Conservation (phyloP, 1,284 basidiomycete genomes). For the Ustilago loliicola region DNA sequence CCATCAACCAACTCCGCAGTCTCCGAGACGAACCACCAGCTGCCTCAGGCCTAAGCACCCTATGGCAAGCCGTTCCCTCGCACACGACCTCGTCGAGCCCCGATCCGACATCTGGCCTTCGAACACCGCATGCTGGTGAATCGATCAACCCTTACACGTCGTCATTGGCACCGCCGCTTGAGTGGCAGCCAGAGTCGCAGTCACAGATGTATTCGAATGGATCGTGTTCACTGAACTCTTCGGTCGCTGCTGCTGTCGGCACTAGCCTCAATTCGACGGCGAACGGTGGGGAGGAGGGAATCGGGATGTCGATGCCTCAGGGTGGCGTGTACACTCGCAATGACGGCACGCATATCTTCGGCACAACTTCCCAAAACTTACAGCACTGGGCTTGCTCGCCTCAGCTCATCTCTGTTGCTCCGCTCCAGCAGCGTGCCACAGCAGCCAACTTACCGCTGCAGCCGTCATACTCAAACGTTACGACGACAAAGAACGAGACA, state of each 20-base stretch:
- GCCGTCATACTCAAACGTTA: not conserved
- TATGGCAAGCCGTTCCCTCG: constrained; percentile 12
- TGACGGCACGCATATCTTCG: not conserved
- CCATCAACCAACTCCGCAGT: constrained; percentile 9
- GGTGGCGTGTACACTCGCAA: not conserved
- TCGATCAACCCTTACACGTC: not conserved
- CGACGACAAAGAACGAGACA: not conserved
- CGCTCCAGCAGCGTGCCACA: not conserved
- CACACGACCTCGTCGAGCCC: constrained; percentile 17
- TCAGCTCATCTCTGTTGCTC: not conserved
- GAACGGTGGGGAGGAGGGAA: not conserved
- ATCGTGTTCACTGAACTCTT: no score
- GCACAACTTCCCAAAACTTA: not conserved
- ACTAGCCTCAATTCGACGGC: not conserved
- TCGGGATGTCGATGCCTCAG: not conserved
- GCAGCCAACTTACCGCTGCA: not conserved
- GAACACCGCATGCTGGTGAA: constrained; percentile 1
- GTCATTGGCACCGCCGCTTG: not conserved
- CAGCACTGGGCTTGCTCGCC: not conserved
- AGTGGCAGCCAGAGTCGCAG: not conserved
- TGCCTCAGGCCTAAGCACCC: constrained; percentile 16
- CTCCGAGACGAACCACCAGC: constrained; percentile 4
- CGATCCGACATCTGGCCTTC: not conserved
- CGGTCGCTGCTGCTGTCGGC: not conserved
- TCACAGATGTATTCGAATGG: not conserved